These are phyloP conservation scores for Umbelopsis ramanniana DNA, from an alignment of 192 early-diverging fungal genomes.

Conservation along the genomic window DNA sequence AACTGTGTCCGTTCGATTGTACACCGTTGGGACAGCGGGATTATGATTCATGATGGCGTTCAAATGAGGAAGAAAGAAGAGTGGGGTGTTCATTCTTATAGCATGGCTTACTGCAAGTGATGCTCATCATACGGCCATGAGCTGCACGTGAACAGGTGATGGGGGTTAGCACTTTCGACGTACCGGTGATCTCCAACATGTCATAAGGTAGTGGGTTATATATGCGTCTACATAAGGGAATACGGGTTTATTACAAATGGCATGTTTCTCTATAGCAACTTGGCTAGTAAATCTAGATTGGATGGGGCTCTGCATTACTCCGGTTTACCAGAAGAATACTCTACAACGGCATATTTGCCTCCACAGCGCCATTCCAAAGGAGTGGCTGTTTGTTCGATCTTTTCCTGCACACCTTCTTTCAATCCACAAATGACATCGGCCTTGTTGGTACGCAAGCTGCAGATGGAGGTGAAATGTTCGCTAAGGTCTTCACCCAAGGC, in stretches of 20 bases:
- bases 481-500: constrained; percentile 79
- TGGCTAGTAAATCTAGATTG: neutral
- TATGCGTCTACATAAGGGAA: neutral
- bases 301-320: neutral
- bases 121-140: neutral
- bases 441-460: constrained; percentile 85
- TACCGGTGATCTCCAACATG: neutral
- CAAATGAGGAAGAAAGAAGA: neutral
- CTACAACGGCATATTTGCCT: constrained; percentile 76
- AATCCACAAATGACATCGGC: constrained; percentile 84
- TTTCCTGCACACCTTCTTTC: constrained; percentile 52
- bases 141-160: constrained; percentile 3
- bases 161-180: too few species aligned
- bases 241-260: constrained; percentile 8
- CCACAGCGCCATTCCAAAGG: constrained; percentile 67
- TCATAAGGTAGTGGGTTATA: too few species aligned
- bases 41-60: neutral
- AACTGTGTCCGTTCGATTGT: neutral
- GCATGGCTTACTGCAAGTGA: neutral
- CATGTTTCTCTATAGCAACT: neutral
- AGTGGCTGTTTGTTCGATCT: constrained; percentile 46
- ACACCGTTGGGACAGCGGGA: neutral
- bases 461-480: constrained; percentile 63
- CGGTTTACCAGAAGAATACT: constrained; percentile 30
- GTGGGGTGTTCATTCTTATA: neutral